A percentile compares a stretch with the other conserved stretches of the same genome.
phyloP scores from a whole-genome alignment of 805 yeast genomes.

The Lipomyces mesembrius region DNA sequence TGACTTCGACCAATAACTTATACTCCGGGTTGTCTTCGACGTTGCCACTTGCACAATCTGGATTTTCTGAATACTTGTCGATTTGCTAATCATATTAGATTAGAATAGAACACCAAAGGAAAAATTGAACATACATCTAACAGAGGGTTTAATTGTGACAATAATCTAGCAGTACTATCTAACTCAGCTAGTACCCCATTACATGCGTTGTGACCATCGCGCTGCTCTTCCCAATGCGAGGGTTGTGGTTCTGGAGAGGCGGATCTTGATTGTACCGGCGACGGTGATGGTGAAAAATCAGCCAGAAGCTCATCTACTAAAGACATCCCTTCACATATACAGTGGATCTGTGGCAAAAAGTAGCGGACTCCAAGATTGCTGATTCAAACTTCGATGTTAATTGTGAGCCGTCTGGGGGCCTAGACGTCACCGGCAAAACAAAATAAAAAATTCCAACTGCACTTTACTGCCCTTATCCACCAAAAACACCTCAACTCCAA shows the following conservation, averaged over 20 bases:
- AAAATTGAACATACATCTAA: constrained; percentile 16
- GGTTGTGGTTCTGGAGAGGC: constrained; percentile 21
- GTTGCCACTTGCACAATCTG: constrained; percentile 41
- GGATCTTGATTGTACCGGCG: constrained; percentile 24
- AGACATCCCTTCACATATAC: constrained; percentile 41
- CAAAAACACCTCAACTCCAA: background rate
- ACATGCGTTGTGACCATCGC: constrained; percentile 16
- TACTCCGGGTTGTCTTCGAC: constrained; percentile 51
- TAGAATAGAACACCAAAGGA: background rate
- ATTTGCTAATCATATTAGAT: constrained; percentile 17
- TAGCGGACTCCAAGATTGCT: background rate
- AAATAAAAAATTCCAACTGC: background rate
- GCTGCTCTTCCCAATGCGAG: constrained; percentile 17
- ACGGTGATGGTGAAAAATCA: constrained; percentile 41
- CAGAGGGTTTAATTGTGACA: constrained; percentile 24
- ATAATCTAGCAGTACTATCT: constrained; percentile 24
- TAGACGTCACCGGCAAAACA: background rate
- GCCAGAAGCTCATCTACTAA: constrained; percentile 50
- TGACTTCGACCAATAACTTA: constrained; percentile 58
- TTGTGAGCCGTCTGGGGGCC: too few relatives aligned
- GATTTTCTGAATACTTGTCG: constrained; percentile 17
- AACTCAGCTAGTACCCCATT: constrained; percentile 21
- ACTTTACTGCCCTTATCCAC: background rate
- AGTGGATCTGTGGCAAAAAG: background rate
- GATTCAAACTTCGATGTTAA: too few relatives aligned